Percentiles rank a stretch among this genome's conserved stretches.
phyloP scores from a whole-genome alignment of 495 filamentous ascomycete species.

The Penicillium steckii region DNA sequence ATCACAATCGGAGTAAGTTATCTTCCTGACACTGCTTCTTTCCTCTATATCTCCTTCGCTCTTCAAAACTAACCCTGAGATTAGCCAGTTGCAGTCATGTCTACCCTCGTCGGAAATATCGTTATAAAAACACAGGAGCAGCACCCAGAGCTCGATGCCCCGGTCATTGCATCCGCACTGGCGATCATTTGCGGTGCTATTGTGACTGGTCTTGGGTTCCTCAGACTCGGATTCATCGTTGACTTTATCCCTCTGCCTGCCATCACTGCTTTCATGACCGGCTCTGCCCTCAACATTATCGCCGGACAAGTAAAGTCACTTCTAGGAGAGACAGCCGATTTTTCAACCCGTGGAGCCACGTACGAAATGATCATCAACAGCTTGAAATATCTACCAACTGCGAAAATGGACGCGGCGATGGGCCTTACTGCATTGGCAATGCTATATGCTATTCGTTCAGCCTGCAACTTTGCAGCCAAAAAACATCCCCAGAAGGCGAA shows the following conservation, averaged over 20 bases:
- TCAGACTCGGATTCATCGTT: slow-evolving; percentile 86
- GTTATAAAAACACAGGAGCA: slow-evolving; percentile 56
- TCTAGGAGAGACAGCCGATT: slow-evolving; percentile 73
- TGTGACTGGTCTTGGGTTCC: slow-evolving; percentile 75
- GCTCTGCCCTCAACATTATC: slow-evolving; percentile 88
- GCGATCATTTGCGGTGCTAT: slow-evolving; percentile 79
- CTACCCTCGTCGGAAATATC: slow-evolving; percentile 81
- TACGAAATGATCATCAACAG: slow-evolving; percentile 88
- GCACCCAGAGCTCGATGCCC: slow-evolving; percentile 55
- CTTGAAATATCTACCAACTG: slow-evolving; percentile 67
- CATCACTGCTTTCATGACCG: slow-evolving; percentile 97
- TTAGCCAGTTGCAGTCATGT: slow-evolving; percentile 94
- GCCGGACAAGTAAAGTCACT: slow-evolving; percentile 79
- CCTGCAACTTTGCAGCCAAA: slow-evolving; percentile 63
- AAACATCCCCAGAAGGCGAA: slow-evolving; percentile 68
- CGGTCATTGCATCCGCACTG: slow-evolving; percentile 74
- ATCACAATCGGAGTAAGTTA: slow-evolving; percentile 91
- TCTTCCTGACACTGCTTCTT: background rate
- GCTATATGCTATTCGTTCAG: slow-evolving; percentile 79
- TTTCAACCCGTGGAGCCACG: slow-evolving; percentile 75
- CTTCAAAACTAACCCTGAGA: slow-evolving; percentile 8
- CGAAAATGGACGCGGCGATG: slow-evolving; percentile 81
- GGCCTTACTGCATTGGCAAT: slow-evolving; percentile 78
- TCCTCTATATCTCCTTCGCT: background rate
- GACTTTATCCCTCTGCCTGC: slow-evolving; percentile 92